A percentile compares a stretch with the other conserved stretches of the same genome.
phyloP scores from a whole-genome alignment of 768 basidiomycete genomes.

The Auricularia heimuer region DNA sequence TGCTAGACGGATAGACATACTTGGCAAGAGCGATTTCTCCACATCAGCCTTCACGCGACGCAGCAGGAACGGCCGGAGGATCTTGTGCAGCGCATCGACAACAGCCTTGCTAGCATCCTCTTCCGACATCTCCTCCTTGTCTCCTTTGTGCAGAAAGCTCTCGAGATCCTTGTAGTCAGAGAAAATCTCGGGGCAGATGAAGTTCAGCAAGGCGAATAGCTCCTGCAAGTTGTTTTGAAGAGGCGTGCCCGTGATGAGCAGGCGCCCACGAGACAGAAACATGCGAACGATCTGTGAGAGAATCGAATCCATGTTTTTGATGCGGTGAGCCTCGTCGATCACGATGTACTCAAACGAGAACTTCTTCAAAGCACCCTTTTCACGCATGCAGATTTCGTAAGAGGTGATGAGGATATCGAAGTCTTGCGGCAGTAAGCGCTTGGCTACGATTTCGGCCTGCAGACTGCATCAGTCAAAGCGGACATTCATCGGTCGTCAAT shows the following conservation, averaged over 20 bases:
- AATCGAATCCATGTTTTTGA: conserved; percentile 97
- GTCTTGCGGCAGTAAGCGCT: conserved; percentile 70
- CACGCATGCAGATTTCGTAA: conserved; percentile 95
- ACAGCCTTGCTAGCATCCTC: conserved; percentile 85
- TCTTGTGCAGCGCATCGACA: conserved; percentile 95
- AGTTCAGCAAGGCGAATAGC: conserved; percentile 84
- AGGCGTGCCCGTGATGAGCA: conserved; percentile 95
- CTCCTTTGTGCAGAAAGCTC: conserved; percentile 86
- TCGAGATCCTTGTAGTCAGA: conserved; percentile 87
- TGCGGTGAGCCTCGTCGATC: conserved; percentile 97
- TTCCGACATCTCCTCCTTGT: conserved; percentile 48
- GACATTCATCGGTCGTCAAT: too few relatives aligned
- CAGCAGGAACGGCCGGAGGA: conserved; percentile 87
- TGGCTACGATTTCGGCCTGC: conserved; percentile 61
- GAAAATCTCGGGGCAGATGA: conserved; percentile 95
- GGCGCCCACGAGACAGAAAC: conserved; percentile 77
- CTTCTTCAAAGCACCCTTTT: conserved; percentile 85
- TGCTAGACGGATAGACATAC: conserved; percentile 24
- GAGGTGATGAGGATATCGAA: conserved; percentile 94
- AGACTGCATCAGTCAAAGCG: too few relatives aligned
- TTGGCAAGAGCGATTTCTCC: conserved; percentile 90
- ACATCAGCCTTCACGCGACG: conserved; percentile 94
- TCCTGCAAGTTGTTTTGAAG: conserved; percentile 96
- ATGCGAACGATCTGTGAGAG: conserved; percentile 88
- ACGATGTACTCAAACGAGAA: conserved; percentile 96